Evolutionary conservation across 116 monocot genomes (phyloP).

Genomic region (Papilionanthe hybrid): DNA sequence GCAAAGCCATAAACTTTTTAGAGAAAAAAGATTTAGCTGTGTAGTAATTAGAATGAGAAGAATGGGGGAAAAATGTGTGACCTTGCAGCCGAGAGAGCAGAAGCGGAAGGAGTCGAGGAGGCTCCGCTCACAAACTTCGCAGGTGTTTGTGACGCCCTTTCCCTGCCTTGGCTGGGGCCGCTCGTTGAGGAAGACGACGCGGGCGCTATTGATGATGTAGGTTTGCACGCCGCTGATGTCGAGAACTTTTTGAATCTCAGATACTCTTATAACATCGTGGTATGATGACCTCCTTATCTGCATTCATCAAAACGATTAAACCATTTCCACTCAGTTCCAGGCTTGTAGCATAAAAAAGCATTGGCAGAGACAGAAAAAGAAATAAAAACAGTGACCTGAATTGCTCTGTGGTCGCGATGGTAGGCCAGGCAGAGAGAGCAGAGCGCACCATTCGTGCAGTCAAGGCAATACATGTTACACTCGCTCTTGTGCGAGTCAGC

Average conservation of each 20-base stretch:
- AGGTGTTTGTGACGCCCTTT: slow-evolving; percentile 69
- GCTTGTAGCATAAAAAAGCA: not conserved
- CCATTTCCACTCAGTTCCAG: not conserved
- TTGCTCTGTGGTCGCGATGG: slow-evolving; percentile 68
- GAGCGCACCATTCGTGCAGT: slow-evolving; percentile 69
- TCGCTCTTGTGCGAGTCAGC: slow-evolving; percentile 74
- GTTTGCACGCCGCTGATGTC: slow-evolving; percentile 66
- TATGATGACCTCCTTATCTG: slow-evolving; percentile 83
- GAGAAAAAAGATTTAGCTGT: not conserved
- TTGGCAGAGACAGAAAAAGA: no score
- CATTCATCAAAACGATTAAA: not conserved
- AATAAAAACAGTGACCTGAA: slow-evolving; percentile 42
- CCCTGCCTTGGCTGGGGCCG: slow-evolving; percentile 67
- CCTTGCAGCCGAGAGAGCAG: slow-evolving; percentile 83
- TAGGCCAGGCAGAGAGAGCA: slow-evolving; percentile 72
- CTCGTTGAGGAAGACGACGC: slow-evolving; percentile 65
- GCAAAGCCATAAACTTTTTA: not conserved
- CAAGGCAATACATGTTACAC: slow-evolving; percentile 93
- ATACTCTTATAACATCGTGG: slow-evolving; percentile 65
- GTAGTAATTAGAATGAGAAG: not conserved
- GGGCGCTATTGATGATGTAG: slow-evolving; percentile 72
- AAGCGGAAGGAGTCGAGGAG: slow-evolving; percentile 69
- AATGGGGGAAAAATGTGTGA: not conserved
- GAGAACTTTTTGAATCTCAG: slow-evolving; percentile 60
- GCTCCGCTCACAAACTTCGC: slow-evolving; percentile 58